Percentiles rank a stretch among this genome's conserved stretches.
These are phyloP conservation scores for Cenchrus americanus DNA, from an alignment of 176 grass and related monocot genomes.

Conservation along the genomic window DNA sequence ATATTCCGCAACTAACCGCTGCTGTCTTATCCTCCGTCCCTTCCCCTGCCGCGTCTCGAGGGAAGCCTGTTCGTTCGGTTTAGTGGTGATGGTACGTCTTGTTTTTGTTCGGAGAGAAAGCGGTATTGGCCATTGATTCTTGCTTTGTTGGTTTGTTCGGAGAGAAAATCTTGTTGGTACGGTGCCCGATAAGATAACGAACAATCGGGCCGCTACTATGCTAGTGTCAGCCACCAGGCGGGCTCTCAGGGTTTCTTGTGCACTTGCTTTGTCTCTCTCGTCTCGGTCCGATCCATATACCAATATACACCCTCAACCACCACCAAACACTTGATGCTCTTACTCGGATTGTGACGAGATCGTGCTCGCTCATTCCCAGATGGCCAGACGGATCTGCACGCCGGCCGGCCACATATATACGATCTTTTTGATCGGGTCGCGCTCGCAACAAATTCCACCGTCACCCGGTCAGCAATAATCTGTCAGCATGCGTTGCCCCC, in stretches of 20 bases:
- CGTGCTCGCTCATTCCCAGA: too few relatives aligned
- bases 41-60: neutral
- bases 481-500: neutral
- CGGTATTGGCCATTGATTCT: too few relatives aligned
- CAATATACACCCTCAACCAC: neutral
- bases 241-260: neutral
- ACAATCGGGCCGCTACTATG: neutral
- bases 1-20: neutral
- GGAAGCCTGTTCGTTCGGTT: too few relatives aligned
- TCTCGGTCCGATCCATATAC: neutral
- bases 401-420: neutral
- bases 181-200: too few relatives aligned
- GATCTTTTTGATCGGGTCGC: neutral
- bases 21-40: neutral
- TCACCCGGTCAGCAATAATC: neutral
- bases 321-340: neutral
- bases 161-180: too few relatives aligned
- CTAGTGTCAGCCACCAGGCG: neutral
- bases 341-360: neutral
- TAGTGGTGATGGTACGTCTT: too few relatives aligned
- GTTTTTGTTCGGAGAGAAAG: too few relatives aligned
- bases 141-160: too few relatives aligned
- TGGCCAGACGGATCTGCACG: too few relatives aligned
- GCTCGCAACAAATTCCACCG: neutral
- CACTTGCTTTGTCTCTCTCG: slow-evolving; percentile 11